Conservation (phyloP, 177 flowering plant species). For the Vitis hybrid region DNA sequence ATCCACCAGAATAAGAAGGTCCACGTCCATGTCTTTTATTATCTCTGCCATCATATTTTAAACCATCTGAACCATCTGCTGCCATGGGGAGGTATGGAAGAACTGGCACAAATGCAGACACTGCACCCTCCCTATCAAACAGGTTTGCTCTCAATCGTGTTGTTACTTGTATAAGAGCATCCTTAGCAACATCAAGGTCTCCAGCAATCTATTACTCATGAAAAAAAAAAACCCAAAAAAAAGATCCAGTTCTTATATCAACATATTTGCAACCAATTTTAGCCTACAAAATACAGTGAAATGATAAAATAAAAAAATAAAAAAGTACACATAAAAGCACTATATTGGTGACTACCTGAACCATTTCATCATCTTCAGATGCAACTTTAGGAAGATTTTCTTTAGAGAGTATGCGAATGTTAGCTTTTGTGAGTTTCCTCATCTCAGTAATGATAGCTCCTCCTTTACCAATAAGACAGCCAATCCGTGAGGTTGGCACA, state of each 20-base stretch:
- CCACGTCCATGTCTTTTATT: conserved; percentile 75
- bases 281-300: too few species aligned
- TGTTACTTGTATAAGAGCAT: conserved; percentile 64
- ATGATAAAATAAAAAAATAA: too few species aligned
- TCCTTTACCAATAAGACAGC: conserved; percentile 95
- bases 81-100: conserved; percentile 79
- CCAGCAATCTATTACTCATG: conserved; percentile 31
- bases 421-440: conserved; percentile 85
- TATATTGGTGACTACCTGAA: conserved; percentile 55
- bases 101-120: conserved; percentile 70
- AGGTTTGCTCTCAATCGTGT: conserved; percentile 80
- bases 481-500: conserved; percentile 87
- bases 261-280: too few species aligned
- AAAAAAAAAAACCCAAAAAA: not conserved
- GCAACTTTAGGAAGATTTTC: conserved; percentile 92
- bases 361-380: conserved; percentile 93
- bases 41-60: conserved; percentile 73
- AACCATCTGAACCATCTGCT: conserved; percentile 54
- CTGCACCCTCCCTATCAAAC: conserved; percentile 88
- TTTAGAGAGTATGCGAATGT: conserved; percentile 83
- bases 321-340: too few species aligned
- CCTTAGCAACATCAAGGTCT: conserved; percentile 60
- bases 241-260: too few species aligned
- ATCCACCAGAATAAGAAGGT: conserved; percentile 68
- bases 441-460: conserved; percentile 87